These are phyloP conservation scores for Aureobasidium melanogenum DNA, from an alignment of 2,329 filamentous ascomycete species.

Conservation along the genomic window DNA sequence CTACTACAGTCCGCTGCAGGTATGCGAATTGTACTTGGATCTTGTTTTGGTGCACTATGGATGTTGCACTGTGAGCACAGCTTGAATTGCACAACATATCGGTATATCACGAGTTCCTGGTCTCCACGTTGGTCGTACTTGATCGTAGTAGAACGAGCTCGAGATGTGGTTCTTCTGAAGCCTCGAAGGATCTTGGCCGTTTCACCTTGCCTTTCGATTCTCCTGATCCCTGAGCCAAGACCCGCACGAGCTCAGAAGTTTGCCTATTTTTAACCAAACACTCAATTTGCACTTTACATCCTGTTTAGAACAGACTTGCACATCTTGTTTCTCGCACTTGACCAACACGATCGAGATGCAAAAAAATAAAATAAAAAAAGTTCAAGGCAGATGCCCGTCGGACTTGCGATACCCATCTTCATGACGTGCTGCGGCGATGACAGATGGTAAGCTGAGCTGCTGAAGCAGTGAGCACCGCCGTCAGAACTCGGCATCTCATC, in stretches of 20 bases:
- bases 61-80: neutral
- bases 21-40: neutral
- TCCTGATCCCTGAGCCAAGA: neutral
- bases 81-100: neutral
- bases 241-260: neutral
- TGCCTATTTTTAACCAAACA: slow-evolving; percentile 1
- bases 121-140: neutral
- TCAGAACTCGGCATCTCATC: neutral
- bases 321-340: neutral
- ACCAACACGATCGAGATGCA: neutral
- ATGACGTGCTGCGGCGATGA: neutral
- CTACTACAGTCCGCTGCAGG: neutral
- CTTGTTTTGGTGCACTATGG: neutral
- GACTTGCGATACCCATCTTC: neutral
- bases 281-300: neutral
- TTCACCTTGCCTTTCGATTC: neutral
- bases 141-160: neutral
- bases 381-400: neutral
- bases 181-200: neutral
- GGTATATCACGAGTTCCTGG: neutral
- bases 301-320: neutral
- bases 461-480: neutral
- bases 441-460: neutral
- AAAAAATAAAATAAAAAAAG: neutral
- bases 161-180: neutral